A percentile compares a stretch with the other conserved stretches of the same genome.
Evolutionary conservation across 2,329 filamentous ascomycete genomes (phyloP).

Genomic region (Hypomyces rosellus): DNA sequence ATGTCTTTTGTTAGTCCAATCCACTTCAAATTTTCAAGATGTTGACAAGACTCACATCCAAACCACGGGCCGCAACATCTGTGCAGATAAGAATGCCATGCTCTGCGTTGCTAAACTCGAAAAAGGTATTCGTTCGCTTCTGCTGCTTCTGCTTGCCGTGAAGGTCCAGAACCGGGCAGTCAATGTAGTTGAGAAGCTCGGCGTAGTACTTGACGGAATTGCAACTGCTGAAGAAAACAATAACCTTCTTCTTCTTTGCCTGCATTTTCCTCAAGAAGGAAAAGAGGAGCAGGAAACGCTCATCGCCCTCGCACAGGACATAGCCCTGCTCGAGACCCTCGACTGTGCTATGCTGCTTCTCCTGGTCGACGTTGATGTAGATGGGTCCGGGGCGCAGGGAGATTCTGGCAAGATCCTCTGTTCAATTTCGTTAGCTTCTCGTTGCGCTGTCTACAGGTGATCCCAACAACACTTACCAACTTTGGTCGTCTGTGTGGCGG

Average conservation of each 20-base stretch:
- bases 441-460: not conserved
- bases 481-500: constrained; percentile 95
- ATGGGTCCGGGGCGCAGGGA: constrained; percentile 85
- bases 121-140: constrained; percentile 98
- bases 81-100: constrained; percentile 90
- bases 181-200: constrained; percentile 95
- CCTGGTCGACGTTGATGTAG: constrained; percentile 94
- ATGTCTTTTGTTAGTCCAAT: not conserved
- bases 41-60: constrained; percentile 57
- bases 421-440: not conserved
- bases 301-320: constrained; percentile 86
- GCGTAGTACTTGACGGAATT: constrained; percentile 94
- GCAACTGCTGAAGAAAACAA: constrained; percentile 91
- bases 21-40: not conserved
- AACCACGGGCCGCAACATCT: constrained; percentile 87
- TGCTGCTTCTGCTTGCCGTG: constrained; percentile 98
- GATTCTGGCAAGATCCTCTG: constrained; percentile 86
- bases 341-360: constrained; percentile 84
- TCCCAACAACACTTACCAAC: constrained; percentile 42
- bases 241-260: constrained; percentile 92
- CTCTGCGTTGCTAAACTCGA: constrained; percentile 76
- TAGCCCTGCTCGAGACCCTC: constrained; percentile 95
- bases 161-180: constrained; percentile 78
- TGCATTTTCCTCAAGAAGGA: constrained; percentile 75
- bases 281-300: constrained; percentile 88